Evolutionary conservation across 139 green algal species (phyloP), one percentile per base, ranked within the genome.

Genomic region (Coelastrella sp.): DNA sequence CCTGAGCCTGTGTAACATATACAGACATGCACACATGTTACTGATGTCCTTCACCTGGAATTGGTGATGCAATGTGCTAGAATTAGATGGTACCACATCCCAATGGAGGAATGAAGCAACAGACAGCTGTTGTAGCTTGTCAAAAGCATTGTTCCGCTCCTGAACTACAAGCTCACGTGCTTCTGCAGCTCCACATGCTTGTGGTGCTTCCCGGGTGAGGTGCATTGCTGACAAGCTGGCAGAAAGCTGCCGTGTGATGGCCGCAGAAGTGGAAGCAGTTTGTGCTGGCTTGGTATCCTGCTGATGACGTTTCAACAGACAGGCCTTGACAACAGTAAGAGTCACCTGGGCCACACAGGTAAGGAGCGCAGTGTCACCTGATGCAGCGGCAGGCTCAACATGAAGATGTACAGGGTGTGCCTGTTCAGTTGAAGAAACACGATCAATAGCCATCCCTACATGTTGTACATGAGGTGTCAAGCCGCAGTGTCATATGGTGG

Each of bases 261-360:
- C 35, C 19, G 51, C 35, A 15, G 53, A 71, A 38, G 1, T 50
- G 35, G 75, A 51, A 3, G 75, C 75, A 40, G 75, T 82, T 40
- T 82, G 75, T 64, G 75, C 75, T 81, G 73, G 34, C 50, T 30
- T 32, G 73, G 2, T 37, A 40, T n/a, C 7, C 72, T 41, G 69
- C 7, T 81, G 73, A n/a, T 50, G 73, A 17, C 35, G 73, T 30
- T 59, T 23, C 48, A 48, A 68, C 34, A 81, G 73, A 13, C 50
- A 45, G 6, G 73, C 73, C 50, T 81, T 81, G 48, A 81, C 37
- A 7, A 51, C 57, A 40, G 32, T 35, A 1, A 81, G 27, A 21
- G 32, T 23, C 73, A 81, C 73, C 73, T 81, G 19, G 34, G 43
- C 27, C 11, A 79, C n/a, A 71, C n/a, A 21, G 25, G 25, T 9